phyloP scores from a whole-genome alignment of 768 basidiomycete species.

The Suillus ampliporus region DNA sequence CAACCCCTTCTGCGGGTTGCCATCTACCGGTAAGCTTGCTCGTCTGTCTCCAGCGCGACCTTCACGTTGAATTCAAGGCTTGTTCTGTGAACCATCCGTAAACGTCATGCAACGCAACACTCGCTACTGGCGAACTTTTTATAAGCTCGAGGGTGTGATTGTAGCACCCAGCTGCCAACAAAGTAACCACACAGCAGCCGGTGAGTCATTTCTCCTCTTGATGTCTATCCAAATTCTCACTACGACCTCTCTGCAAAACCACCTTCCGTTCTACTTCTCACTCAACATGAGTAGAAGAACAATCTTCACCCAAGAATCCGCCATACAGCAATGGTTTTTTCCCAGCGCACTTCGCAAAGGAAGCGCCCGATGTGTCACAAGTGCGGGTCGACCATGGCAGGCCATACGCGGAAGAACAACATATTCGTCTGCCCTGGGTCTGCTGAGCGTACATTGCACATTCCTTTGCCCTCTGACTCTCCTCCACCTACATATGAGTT shows the following conservation, averaged over 20 bases:
- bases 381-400: slow-evolving; percentile 39
- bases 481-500: slow-evolving; percentile 29
- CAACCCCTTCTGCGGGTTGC: slow-evolving; percentile 10
- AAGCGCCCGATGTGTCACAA: slow-evolving; percentile 42
- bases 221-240: slow-evolving; percentile 9
- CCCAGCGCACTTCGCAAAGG: slow-evolving; percentile 19
- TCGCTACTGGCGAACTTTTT: slow-evolving; percentile 18
- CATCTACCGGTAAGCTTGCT: slow-evolving; percentile 1
- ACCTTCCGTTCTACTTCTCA: slow-evolving; percentile 9
- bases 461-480: slow-evolving; percentile 36
- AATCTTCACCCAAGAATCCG: neutral
- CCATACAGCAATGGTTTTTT: slow-evolving; percentile 3
- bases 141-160: slow-evolving; percentile 27
- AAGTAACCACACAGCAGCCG: slow-evolving; percentile 28
- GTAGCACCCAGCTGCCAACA: slow-evolving; percentile 28
- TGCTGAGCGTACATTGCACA: slow-evolving; percentile 23
- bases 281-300: slow-evolving; percentile 8
- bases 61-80: slow-evolving; percentile 18
- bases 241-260: neutral
- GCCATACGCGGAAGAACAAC: slow-evolving; percentile 38
- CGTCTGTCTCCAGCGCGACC: slow-evolving; percentile 29
- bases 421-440: slow-evolving; percentile 33
- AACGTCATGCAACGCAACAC: slow-evolving; percentile 13
- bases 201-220: slow-evolving; percentile 26
- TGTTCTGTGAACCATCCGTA: slow-evolving; percentile 29